Conservation (phyloP, 768 basidiomycete species). For the Pleurotus eryngii region DNA sequence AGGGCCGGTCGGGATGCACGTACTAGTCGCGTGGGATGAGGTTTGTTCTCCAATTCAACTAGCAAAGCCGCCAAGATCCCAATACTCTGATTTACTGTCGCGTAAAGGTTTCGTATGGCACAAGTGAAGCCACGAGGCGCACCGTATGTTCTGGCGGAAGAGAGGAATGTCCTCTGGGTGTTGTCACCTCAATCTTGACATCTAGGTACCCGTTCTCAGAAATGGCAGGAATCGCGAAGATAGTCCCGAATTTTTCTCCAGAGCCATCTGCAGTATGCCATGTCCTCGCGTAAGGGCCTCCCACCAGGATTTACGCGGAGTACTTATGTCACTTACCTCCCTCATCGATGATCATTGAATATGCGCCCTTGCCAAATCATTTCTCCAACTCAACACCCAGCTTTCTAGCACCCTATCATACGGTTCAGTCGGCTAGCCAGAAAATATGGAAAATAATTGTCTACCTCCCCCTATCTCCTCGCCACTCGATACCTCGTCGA, state of each 20-base stretch:
- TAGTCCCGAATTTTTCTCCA: conserved; percentile 43
- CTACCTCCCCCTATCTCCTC: too few relatives aligned
- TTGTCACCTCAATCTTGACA: conserved; percentile 58
- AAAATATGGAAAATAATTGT: background rate
- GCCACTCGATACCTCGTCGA: conserved; percentile 74
- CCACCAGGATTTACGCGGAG: too few relatives aligned
- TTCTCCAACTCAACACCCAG: conserved; percentile 47
- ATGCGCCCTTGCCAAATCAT: conserved; percentile 66
- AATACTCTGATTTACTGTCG: conserved; percentile 33
- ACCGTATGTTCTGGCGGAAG: conserved; percentile 81
- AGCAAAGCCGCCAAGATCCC: conserved; percentile 57
- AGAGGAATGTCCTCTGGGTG: conserved; percentile 83
- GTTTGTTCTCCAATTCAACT: conserved; percentile 43
- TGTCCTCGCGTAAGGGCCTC: background rate
- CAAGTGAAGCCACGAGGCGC: conserved; percentile 9
- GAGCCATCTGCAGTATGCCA: conserved; percentile 34
- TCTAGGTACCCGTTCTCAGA: conserved; percentile 75
- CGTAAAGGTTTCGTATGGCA: background rate
- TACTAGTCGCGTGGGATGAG: conserved; percentile 36
- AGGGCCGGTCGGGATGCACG: background rate
- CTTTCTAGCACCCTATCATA: conserved; percentile 47
- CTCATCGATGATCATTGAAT: conserved; percentile 85
- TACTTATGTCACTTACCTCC: conserved; percentile 63
- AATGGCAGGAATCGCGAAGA: conserved; percentile 60
- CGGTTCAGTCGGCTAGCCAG: background rate